phyloP scores from a whole-genome alignment of 2,329 filamentous ascomycete genomes.

The Aureobasidium uvarum region DNA sequence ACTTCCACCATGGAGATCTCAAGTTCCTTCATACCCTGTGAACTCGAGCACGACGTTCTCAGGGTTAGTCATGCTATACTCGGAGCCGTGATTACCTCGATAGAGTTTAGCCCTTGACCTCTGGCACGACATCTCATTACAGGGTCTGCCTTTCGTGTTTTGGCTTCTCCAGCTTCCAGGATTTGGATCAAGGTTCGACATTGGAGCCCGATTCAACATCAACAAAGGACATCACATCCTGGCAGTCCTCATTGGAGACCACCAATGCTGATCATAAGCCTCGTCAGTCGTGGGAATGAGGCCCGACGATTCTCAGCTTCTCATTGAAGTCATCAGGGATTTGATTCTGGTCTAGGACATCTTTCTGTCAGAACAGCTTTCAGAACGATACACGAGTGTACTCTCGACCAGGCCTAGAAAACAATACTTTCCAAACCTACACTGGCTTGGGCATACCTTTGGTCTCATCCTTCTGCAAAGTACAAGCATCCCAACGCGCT shows the following conservation, averaged over 20 bases:
- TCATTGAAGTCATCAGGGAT: rapidly evolving
- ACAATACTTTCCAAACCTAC: neutral
- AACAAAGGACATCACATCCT: neutral
- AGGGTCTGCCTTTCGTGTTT: neutral
- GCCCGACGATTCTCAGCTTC: neutral
- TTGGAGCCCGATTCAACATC: neutral
- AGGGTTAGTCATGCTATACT: neutral
- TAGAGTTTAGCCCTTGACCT: neutral
- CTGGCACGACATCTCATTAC: neutral
- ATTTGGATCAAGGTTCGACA: neutral
- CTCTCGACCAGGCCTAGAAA: neutral
- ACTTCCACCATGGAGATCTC: too few species aligned
- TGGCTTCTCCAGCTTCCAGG: neutral
- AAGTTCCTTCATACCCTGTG: neutral
- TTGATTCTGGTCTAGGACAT: neutral
- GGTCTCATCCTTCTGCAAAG: neutral
- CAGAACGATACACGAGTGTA: neutral
- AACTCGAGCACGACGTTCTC: neutral
- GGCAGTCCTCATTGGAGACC: neutral
- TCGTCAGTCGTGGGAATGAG: too few species aligned
- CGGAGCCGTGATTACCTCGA: neutral
- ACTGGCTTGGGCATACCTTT: neutral
- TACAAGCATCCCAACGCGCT: neutral
- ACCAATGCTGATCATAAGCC: neutral
- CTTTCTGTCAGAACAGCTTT: neutral